Base-by-base conservation (phyloP, 805 yeast species). In the Wickerhamiella galacta region DNA sequence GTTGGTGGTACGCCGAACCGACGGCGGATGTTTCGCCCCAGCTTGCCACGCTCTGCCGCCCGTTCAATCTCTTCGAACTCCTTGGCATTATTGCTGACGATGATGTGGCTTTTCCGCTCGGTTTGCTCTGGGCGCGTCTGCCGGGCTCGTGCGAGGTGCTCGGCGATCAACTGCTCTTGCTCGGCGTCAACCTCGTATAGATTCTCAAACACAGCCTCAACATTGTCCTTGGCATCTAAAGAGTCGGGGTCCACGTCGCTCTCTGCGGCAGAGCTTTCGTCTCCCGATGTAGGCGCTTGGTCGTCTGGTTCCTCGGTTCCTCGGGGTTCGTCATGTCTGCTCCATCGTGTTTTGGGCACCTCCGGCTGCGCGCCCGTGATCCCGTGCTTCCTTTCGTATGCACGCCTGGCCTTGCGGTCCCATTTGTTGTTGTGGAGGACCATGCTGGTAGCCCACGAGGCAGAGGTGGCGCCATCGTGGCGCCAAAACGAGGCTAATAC, bases 391-490 rank as follows among this genome's bases (percentile, higher is more conserved):
- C 54, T 46, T 45, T 57, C 40, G 35, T 64, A 63, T 7, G 53
- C 48, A 19, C 41, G 39, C 33, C 61, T 64, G 6, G 69, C 67
- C 29, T 55, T 57, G 24, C 56, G 50, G 38, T 66, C 68, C 72
- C 72, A 66, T 46, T 66, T 66, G 34, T 56, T 64, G 42, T 66
- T 65, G 43, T 66, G 71, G 28, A 66, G 45, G 6, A 66, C 72
- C 72, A 66, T 66, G 10, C n/a, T n/a, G n/a, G n/a, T n/a, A n/a
- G n/a, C n/a, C n/a, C n/a, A n/a, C n/a, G n/a, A n/a, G n/a, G n/a
- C n/a, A n/a, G n/a, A n/a, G n/a, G n/a, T n/a, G n/a, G n/a, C n/a
- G n/a, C n/a, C n/a, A n/a, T n/a, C n/a, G n/a, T n/a, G n/a, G n/a
- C n/a, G n/a, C n/a, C n/a, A n/a, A n/a, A n/a, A n/a, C n/a, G n/a